phyloP scores from a whole-genome alignment of 768 basidiomycete species.

The Russula brevipes region DNA sequence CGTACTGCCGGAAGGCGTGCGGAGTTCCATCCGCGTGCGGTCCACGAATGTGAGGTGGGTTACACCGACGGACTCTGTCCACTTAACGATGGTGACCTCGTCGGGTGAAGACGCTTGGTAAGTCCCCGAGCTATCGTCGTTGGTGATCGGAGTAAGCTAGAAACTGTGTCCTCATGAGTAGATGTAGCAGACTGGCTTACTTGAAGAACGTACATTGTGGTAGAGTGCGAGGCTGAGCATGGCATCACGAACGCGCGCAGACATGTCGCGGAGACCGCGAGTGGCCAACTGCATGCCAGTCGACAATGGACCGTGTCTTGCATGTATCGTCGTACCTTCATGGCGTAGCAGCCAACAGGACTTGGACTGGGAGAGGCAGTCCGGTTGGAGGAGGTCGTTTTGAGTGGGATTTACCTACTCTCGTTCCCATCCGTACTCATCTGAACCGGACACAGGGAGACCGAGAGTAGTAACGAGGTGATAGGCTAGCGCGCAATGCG shows the following conservation, averaged over 20 bases:
- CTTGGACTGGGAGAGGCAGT: too few relatives aligned
- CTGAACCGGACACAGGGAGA: too few relatives aligned
- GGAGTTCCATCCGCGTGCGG: slow-evolving; percentile 83
- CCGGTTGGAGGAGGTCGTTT: too few relatives aligned
- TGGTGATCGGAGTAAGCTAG: slow-evolving; percentile 91
- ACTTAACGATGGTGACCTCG: slow-evolving; percentile 96
- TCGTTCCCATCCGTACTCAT: too few relatives aligned
- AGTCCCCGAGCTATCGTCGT: slow-evolving; percentile 91
- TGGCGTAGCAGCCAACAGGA: neutral
- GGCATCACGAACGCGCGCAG: slow-evolving; percentile 85
- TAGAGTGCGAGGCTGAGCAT: slow-evolving; percentile 91
- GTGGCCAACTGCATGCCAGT: slow-evolving; percentile 81
- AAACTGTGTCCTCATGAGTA: neutral
- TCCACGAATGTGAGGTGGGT: slow-evolving; percentile 86
- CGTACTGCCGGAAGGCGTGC: slow-evolving; percentile 57
- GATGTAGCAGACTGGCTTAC: neutral
- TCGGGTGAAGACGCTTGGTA: slow-evolving; percentile 99
- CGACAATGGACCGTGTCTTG: slow-evolving; percentile 50
- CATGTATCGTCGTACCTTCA: slow-evolving; percentile 32
- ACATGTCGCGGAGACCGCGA: slow-evolving; percentile 90
- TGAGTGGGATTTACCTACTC: too few relatives aligned
- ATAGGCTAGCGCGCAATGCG: too few relatives aligned
- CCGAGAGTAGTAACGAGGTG: too few relatives aligned
- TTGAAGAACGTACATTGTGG: slow-evolving; percentile 79
- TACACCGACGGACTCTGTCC: slow-evolving; percentile 93